Conservation (phyloP, 106 monocot species). For the Xerophyta viscosa region DNA sequence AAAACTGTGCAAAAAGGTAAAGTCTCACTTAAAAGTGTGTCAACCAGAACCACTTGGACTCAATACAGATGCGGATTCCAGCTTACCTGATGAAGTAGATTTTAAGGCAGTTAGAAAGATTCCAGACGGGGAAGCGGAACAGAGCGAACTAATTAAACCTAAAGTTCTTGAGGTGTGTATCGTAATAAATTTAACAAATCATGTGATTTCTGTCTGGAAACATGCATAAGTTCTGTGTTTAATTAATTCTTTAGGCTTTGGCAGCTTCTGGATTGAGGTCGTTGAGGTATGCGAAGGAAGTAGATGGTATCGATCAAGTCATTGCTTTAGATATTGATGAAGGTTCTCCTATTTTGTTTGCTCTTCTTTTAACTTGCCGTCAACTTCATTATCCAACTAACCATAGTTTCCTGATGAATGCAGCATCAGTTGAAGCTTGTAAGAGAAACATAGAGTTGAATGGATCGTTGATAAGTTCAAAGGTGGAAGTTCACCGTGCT, state of each 20-base stretch:
- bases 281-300: slow-evolving; percentile 79
- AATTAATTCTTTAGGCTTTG: slow-evolving; percentile 46
- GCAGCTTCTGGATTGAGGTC: slow-evolving; percentile 93
- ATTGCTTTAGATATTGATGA: slow-evolving; percentile 83
- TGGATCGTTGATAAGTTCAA: slow-evolving; percentile 43
- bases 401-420: too few relatives aligned
- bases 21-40: slow-evolving; percentile 15
- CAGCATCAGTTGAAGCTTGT: slow-evolving; percentile 48
- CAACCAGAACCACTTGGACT: slow-evolving; percentile 9
- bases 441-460: slow-evolving; percentile 50
- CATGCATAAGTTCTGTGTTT: too few relatives aligned
- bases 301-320: slow-evolving; percentile 67
- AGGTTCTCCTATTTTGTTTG: slow-evolving; percentile 24
- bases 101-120: slow-evolving; percentile 15
- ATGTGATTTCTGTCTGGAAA: too few relatives aligned
- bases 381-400: too few relatives aligned
- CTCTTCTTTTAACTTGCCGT: not conserved
- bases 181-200: too few relatives aligned
- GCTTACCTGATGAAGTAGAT: slow-evolving; percentile 13
- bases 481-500: slow-evolving; percentile 69
- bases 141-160: slow-evolving; percentile 37
- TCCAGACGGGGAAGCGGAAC: too few relatives aligned
- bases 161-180: slow-evolving; percentile 73
- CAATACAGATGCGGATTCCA: slow-evolving; percentile 12
- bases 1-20: slow-evolving; percentile 36